Evolutionary conservation across 345 rosid genomes (phyloP), one percentile per base, ranked within the genome.

Genomic region (Barbarea vulgaris): DNA sequence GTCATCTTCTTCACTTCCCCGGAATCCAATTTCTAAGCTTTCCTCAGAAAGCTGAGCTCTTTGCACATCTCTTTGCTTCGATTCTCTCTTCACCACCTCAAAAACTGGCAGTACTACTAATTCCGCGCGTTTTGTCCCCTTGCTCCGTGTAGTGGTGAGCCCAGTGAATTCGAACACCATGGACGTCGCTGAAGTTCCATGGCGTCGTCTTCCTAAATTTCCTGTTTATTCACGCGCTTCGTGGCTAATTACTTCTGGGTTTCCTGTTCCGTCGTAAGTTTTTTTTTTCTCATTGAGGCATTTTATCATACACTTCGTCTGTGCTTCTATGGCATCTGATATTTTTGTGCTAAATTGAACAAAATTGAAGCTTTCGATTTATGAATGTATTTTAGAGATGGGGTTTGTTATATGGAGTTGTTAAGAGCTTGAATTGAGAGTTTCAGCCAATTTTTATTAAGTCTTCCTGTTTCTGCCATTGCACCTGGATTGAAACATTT

Each of bases 211-310:
- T 73, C 82, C 83, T 46, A 75, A 67, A 27, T 48, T 42, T 57
- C 64, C 62, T 8, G 81, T 85, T 67, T 72, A 71, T 58, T 74
- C 80, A 12, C 79, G 86, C 47, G 63, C 85, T 60, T 73, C 87
- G 34, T 83, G 81, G 81, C 62, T 78, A 28, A 39, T 78, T 48
- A 66, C 78, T 70, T 70, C 83, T 25, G 79, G 72, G 46, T 69
- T 79, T 63, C 81, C 85, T 59, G 75, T 83, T 4, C 79, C 87
- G 19, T 85, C 87, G 95, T 89, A 79, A 77, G 91, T 82, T 56
- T 36, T 3, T 57, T 82, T 56, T 36, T 3, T 57, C 51, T 73
- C 70, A 25, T 10, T 59, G 52, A 0, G 21, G 74, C 77, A 78
- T 72, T 72, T 13, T 31, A 66, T 27, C 81, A 78, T 66, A 78